Evolutionary conservation across 177 flowering plant genomes (phyloP), one percentile per base, ranked within the genome.

Genomic region (Tripterygium wilfordii): DNA sequence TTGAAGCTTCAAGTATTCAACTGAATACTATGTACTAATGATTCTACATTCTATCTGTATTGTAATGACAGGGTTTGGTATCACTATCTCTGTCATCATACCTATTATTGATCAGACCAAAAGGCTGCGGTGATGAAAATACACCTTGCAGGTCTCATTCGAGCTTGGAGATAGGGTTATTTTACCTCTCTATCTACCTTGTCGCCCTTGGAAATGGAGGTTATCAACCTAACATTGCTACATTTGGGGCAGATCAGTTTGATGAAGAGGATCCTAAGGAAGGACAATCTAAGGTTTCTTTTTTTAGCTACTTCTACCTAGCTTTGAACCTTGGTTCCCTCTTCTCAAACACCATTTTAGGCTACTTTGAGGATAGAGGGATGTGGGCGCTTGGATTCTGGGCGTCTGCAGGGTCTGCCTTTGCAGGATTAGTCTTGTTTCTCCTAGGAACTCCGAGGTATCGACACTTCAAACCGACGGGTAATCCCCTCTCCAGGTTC

Each of bases 231-330:
- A 79, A 67, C 29, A 81, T 84, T 26, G 88, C 88, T 2, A 84
- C 88, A 17, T 72, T 84, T 50, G 88, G 94, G 4, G 88, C 94
- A 4, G 94, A 84, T 33, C 88, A 82, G 58, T 84, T 74, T 56
- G 94, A 84, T 37, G 84, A 74, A 40, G 84, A 77, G 36, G 68
- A 82, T 54, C 55, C 72, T 1, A 69, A 53, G 32, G 94, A 84
- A 49, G 77, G 82, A 8, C 63, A 35, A 40, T 74, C 77, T 3
- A 84, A 84, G 29, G 76, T 77, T 15, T 67, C 88, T 44, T 84
- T 84, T 54, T 84, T 82, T 43, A 82, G 88, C 76, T 79, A 77
- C 74, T 84, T 82, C 58, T 84, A 82, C 70, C 60, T 84, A 28
- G 88, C 88, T 10, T 32, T 82, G 38, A 84, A 84, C 79, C 71